Base-by-base conservation (phyloP, 495 filamentous ascomycete species). In the Neurospora intermedia region DNA sequence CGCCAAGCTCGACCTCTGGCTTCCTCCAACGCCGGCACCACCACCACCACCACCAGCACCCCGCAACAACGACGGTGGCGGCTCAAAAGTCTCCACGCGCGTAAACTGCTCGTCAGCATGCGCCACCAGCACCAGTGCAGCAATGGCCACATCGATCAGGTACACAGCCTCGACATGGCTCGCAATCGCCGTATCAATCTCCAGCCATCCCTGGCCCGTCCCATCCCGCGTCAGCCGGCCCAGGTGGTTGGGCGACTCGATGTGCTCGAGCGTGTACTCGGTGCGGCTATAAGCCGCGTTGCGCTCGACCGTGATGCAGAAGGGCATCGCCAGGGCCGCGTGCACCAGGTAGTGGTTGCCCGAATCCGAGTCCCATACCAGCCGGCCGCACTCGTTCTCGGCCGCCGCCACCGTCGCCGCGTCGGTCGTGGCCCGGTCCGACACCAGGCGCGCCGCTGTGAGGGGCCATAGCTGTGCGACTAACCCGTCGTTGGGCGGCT, bases 381-480 rank as follows among this genome's bases (percentile, higher is more conserved):
- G 84, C 9, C 89, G 87, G 69, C 88, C 92, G 46, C 89, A 91
- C 78, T 95, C 92, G 69, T 89, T 87, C 69, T 90, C 89, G 6
- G 91, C 91, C 23, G 90, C 89, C 43, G 86, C 85, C 15, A 87
- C 85, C 35, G 92, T 86, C 5, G 88, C 86, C 11, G 86, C 83
- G 72, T 86, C 84, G 76, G 90, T 87, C n/a, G 46, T 54, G 31
- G 90, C 88, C 41, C 88, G 84, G 23, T 93, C 91, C 43, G 92
- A 84, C 4, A 89, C 91, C 59, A 92, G 87, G 76, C 91, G 89
- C 4, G 91, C 87, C 2, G 92, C 92, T 16, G 89, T 85, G 31
- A 86, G 84, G 0, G 92, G 91, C 80, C 91, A 92, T 41, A 95
- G 85, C n/a, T 89, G 85, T 0, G 91, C 88, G n/a, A 94, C 85